Percentiles rank a stretch among this genome's conserved stretches.
Conservation (phyloP, 805 yeast species). For the Lipomyces chichibuensis region DNA sequence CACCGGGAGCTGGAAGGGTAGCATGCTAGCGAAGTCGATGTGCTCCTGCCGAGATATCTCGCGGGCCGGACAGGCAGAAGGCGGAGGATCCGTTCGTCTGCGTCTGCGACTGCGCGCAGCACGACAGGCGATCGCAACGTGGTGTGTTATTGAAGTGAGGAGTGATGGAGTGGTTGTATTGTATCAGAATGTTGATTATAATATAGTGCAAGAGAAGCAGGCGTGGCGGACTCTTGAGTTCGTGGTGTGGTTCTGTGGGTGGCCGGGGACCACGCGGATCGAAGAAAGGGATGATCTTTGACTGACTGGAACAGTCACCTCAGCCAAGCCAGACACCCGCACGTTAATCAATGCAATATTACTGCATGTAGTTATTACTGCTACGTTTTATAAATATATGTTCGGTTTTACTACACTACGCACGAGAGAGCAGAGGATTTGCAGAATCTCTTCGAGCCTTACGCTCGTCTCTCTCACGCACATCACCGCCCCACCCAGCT, state of each 20-base stretch:
- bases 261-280: conserved; percentile 16
- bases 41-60: neutral
- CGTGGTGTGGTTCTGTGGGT: neutral
- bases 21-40: conserved; percentile 1
- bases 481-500: neutral
- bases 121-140: conserved; percentile 4
- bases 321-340: neutral
- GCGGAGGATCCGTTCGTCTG: neutral
- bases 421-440: neutral
- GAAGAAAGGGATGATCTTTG: conserved; percentile 19
- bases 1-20: neutral
- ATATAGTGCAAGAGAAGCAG: neutral
- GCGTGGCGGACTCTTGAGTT: neutral
- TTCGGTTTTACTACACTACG: neutral
- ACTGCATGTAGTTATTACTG: neutral
- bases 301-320: neutral
- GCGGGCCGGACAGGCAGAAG: neutral
- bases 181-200: neutral
- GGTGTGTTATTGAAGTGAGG: neutral
- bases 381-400: neutral
- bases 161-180: neutral
- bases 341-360: neutral
- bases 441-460: neutral
- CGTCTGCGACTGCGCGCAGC: conserved; percentile 5
- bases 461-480: neutral